Evolutionary conservation across 805 yeast species (phyloP), one percentile per base, ranked within the genome.

Genomic region (Ogataea neopini): DNA sequence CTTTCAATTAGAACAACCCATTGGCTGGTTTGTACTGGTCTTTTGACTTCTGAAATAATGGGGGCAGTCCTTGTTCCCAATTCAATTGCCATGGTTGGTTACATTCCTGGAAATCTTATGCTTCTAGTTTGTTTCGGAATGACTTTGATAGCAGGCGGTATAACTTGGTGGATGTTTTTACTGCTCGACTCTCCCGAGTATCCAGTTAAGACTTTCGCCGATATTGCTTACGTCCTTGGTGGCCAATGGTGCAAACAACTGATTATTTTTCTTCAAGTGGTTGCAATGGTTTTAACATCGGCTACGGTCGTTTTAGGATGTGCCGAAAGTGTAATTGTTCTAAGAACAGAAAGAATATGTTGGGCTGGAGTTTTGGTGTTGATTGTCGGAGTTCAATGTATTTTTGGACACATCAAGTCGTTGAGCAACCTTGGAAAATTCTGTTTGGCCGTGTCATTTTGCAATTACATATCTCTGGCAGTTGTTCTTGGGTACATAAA

Each of bases 121-220:
- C 48, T 54, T 14, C 30, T 41, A 7, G 51, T 49, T 18, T 49
- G 49, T 35, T 54, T 49, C 30, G 29, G n/a, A 2, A 41, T 54
- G 34, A 77, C 79, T 17, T 69, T 70, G 13, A 57, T 68, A 45
- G 68, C 76, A 13, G 79, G 78, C 23, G 62, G 57, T 51, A 50
- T 73, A 25, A 60, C 73, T 17, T 69, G 72, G 69, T 51, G 58
- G 39, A 56, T 62, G 47, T 74, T 61, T 56, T 45, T 72, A 56
- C 61, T 58, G 18, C 59, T 73, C 17, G 76, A 73, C 57, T 71
- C 76, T 11, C 61, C 61, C 44, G 70, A 71, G 50, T 74, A 67
- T 55, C 79, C 79, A 6, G 48, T 74, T 43, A 63, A 67, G 36
- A 66, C 71, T 3, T 71, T 66, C 61, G 70, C 75, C 26, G 78